Evolutionary conservation across 148 eudicot species (phyloP), one percentile per base, ranked within the genome.

Genomic region (Arctostaphylos glauca): DNA sequence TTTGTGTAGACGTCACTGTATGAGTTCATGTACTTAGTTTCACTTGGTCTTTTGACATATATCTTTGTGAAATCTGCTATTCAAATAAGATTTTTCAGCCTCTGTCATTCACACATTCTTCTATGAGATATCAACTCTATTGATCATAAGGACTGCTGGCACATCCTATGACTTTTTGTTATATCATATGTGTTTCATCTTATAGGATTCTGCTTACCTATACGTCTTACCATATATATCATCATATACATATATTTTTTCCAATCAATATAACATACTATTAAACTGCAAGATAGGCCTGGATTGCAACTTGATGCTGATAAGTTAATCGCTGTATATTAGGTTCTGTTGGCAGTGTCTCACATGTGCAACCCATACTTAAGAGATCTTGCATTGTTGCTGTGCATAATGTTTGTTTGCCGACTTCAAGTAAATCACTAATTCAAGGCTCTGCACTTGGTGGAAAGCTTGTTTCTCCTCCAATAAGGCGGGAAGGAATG

Each of bases 301-400:
- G 47, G 4, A 64, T 31, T 23, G 21, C 6, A 15, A 54, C 53
- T 31, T 59, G 64, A 66, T 78, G 41, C 41, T 83, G 44, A 53
- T 77, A 80, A 62, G 78, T 41, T 74, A 46, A 74, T 55, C 19
- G 12, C 18, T 79, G n/a, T 76, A 68, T 84, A 78, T 44, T 86
- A 88, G 89, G 71, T 80, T 81, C 86, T 48, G 79, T 89, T 84
- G 91, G 93, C 62, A 68, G 88, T 72, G 78, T 80, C 64, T 87
- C 92, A 41, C 85, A 83, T 83, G 76, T 85, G 68, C 86, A 64
- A 64, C 76, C 90, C 73, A 83, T 80, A 19, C 55, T 80, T 50
- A 91, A 92, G 87, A 91, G 82, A 83, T 89, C 90, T 46, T 81
- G 86, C 79, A 76, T 85, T 81, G 71, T 84, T 84, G 60, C 82